phyloP scores from a whole-genome alignment of 1,284 basidiomycete genomes.

The Melampsora americana region DNA sequence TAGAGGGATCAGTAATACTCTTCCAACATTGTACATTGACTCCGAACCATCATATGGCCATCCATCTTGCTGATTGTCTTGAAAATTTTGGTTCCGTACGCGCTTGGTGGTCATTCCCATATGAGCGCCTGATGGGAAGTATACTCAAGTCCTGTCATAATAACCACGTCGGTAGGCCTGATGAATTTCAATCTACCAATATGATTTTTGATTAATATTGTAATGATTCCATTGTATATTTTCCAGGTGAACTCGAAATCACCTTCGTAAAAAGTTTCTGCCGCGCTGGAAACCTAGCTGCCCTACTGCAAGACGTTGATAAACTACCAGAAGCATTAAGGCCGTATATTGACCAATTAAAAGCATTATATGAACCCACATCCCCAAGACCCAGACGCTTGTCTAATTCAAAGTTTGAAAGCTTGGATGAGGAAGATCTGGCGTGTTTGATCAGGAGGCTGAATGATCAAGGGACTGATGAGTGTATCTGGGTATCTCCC shows the following conservation, averaged over 20 bases:
- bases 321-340: background rate
- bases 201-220: too few species aligned
- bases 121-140: constrained; percentile 17
- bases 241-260: constrained; percentile 17
- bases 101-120: constrained; percentile 27
- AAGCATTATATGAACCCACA: constrained; percentile 5
- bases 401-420: background rate
- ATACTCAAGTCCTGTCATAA: constrained; percentile 10
- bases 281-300: constrained; percentile 3
- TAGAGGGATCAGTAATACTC: constrained; percentile 11
- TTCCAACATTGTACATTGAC: constrained; percentile 9
- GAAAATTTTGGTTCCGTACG: constrained; percentile 20
- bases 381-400: background rate
- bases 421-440: too few species aligned
- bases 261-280: constrained; percentile 12
- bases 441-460: too few species aligned
- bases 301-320: background rate
- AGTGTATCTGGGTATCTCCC: too few species aligned
- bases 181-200: too few species aligned
- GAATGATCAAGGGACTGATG: too few species aligned
- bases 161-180: constrained; percentile 1
- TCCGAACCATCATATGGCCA: constrained; percentile 32
- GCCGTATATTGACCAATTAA: constrained; percentile 1
- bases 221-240: too few species aligned
- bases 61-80: constrained; percentile 14